Conservation (phyloP, 352 stramenopile species). For the Pythium coloratum region DNA sequence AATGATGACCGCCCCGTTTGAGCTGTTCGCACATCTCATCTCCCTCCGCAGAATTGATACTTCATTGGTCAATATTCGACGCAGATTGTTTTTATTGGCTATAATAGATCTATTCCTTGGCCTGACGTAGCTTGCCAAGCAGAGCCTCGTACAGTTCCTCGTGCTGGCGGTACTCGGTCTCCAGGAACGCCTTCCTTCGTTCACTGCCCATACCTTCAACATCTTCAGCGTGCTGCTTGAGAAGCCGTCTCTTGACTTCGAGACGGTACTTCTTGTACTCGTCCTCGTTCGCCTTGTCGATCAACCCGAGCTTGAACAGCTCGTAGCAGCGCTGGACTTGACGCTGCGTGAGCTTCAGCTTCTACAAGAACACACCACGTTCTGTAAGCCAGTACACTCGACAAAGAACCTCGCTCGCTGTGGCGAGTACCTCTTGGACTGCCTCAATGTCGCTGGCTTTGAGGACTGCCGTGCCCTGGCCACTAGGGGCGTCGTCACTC, state of each 20-base stretch:
- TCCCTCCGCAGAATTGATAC: neutral
- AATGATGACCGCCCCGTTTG: conserved; percentile 9
- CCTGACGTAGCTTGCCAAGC: conserved; percentile 25
- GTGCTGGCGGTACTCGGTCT: conserved; percentile 56
- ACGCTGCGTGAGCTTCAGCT: conserved; percentile 75
- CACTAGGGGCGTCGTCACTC: conserved; percentile 23
- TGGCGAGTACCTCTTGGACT: conserved; percentile 49
- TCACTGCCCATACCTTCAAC: conserved; percentile 73
- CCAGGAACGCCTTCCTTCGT: conserved; percentile 78
- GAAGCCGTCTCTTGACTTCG: conserved; percentile 83
- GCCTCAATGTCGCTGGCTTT: conserved; percentile 51
- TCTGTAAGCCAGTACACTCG: neutral
- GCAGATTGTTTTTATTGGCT: conserved; percentile 12
- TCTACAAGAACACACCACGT: conserved; percentile 2
- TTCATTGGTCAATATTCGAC: neutral
- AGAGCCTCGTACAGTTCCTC: conserved; percentile 56
- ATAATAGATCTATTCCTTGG: conserved; percentile 4
- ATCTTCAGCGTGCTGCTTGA: conserved; percentile 65
- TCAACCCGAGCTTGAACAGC: conserved; percentile 58
- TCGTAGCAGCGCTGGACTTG: conserved; percentile 85
- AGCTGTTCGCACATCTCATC: conserved; percentile 3
- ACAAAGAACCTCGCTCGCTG: neutral
- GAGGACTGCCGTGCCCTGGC: conserved; percentile 41
- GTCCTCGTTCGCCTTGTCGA: conserved; percentile 50
- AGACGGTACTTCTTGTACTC: conserved; percentile 68